These are phyloP conservation scores for Bremia lactucae DNA, from an alignment of 352 stramenopile species.

Conservation along the genomic window DNA sequence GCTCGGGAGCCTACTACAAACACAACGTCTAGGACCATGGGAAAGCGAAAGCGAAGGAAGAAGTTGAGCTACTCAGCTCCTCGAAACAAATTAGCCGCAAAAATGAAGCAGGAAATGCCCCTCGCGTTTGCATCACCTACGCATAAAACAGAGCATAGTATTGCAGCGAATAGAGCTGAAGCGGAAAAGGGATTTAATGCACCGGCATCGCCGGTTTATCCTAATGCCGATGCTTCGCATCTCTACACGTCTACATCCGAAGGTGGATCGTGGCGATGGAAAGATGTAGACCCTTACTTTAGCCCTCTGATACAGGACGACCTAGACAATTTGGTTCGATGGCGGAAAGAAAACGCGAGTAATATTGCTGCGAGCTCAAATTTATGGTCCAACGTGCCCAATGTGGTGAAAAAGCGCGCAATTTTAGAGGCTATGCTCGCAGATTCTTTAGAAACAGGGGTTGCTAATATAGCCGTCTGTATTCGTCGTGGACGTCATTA, in stretches of 20 bases:
- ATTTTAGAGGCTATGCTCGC: constrained; percentile 30
- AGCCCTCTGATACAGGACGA: constrained; percentile 33
- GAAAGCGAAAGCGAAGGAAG: constrained; percentile 38
- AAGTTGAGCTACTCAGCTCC: constrained; percentile 23
- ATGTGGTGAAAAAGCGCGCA: constrained; percentile 23
- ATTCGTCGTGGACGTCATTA: constrained; percentile 54
- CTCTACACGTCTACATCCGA: constrained; percentile 30
- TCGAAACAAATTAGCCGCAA: constrained; percentile 10
- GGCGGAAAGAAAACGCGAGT: constrained; percentile 43
- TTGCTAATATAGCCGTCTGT: constrained; percentile 18
- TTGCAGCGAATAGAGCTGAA: constrained; percentile 8
- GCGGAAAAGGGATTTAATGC: constrained; percentile 1
- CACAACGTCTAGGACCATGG: not conserved
- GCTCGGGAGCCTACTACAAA: constrained; percentile 5
- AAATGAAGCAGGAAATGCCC: constrained; percentile 12
- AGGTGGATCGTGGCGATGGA: constrained; percentile 47
- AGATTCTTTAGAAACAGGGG: constrained; percentile 26
- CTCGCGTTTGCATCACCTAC: constrained; percentile 4
- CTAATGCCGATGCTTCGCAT: constrained; percentile 24
- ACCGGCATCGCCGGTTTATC: constrained; percentile 34
- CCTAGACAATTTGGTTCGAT: constrained; percentile 40
- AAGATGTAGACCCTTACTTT: constrained; percentile 49
- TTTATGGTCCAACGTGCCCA: constrained; percentile 4
- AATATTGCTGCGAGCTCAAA: constrained; percentile 37
- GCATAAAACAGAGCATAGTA: constrained; percentile 19